phyloP scores from a whole-genome alignment of 306 rosid genomes.

The Psophocarpus tetragonolobus region DNA sequence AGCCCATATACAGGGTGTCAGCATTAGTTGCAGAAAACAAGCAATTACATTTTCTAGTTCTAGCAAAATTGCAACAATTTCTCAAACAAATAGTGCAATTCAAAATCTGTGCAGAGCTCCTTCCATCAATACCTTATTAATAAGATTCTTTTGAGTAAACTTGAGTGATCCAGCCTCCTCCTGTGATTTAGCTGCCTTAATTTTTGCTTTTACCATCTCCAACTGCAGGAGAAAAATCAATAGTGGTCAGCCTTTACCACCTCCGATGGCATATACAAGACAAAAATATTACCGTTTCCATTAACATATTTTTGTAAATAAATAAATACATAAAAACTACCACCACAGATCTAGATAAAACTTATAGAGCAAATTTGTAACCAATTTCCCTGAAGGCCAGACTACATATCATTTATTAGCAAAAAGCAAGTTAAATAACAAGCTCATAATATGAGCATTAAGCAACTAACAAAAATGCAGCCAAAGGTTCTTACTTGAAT shows the following conservation, averaged over 20 bases:
- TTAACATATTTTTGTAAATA: not conserved
- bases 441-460: not conserved
- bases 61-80: not conserved
- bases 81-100: conserved; percentile 7
- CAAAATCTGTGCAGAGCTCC: conserved; percentile 15
- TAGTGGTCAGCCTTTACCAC: conserved; percentile 19
- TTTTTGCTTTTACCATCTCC: conserved; percentile 73
- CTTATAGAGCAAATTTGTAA: not conserved
- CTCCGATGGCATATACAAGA: conserved; percentile 5
- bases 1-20: conserved; percentile 8
- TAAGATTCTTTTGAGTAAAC: conserved; percentile 72
- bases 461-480: conserved; percentile 3
- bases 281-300: not conserved
- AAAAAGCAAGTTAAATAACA: conserved; percentile 6
- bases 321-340: not conserved
- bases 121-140: conserved; percentile 67
- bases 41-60: not conserved
- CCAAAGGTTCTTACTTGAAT: not conserved
- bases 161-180: conserved; percentile 81
- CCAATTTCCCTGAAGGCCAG: not conserved
- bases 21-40: conserved; percentile 17
- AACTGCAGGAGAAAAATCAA: conserved; percentile 54
- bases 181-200: conserved; percentile 63
- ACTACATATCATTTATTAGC: conserved; percentile 7
- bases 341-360: conserved; percentile 7